Conservation (phyloP, 2,329 filamentous ascomycete genomes). For the Epichloe uncinata region DNA sequence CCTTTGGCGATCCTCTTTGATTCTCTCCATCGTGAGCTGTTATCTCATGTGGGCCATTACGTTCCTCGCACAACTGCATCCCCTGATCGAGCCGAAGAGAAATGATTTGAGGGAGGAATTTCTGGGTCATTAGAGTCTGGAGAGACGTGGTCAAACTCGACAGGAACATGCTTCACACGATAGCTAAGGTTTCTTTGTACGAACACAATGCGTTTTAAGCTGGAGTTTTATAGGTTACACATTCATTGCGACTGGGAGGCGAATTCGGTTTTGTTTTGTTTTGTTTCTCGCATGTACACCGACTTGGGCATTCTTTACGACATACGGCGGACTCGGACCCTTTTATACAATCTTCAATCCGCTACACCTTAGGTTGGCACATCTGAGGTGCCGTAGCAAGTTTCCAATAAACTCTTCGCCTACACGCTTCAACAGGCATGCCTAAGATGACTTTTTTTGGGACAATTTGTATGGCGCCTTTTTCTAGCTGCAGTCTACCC, state of each 20-base stretch:
- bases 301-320: neutral
- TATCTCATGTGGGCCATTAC: slow-evolving; percentile 99
- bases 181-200: neutral
- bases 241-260: neutral
- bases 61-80: slow-evolving; percentile 88
- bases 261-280: neutral
- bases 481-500: neutral
- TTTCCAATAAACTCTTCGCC: too few relatives aligned
- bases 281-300: neutral
- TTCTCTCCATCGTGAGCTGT: slow-evolving; percentile 79
- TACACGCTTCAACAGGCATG: neutral
- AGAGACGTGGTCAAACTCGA: neutral
- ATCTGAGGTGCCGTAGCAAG: neutral
- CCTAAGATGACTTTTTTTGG: neutral
- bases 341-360: neutral
- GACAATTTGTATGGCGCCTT: neutral
- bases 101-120: slow-evolving; percentile 49
- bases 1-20: slow-evolving; percentile 84
- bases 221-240: neutral
- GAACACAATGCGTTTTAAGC: neutral
- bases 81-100: slow-evolving; percentile 72
- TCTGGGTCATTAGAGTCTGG: slow-evolving; percentile 21
- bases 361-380: neutral
- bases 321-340: too few relatives aligned
- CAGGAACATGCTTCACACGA: neutral